These are phyloP conservation scores for Alectoria sarmentosa DNA, from an alignment of 495 filamentous ascomycete species.

Conservation along the genomic window DNA sequence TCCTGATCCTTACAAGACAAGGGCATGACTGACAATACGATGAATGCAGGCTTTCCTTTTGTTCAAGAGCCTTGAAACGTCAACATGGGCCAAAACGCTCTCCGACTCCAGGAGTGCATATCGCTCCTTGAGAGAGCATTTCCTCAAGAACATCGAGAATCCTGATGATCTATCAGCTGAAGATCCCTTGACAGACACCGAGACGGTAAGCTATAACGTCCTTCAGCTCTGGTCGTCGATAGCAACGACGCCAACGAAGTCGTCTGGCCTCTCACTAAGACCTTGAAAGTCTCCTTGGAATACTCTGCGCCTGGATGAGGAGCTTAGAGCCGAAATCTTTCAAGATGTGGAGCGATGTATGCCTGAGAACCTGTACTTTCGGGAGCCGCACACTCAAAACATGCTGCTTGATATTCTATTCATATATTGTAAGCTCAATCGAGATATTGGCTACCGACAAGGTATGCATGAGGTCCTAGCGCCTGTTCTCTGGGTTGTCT, in stretches of 20 bases:
- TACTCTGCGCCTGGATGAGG: conserved; percentile 73
- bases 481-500: conserved; percentile 82
- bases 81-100: conserved; percentile 62
- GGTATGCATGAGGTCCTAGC: conserved; percentile 97
- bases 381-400: conserved; percentile 65
- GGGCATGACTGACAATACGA: conserved; percentile 14
- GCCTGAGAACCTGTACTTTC: conserved; percentile 89
- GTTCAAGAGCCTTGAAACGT: conserved; percentile 58
- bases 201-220: conserved; percentile 52
- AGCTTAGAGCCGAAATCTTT: conserved; percentile 78
- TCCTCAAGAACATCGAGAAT: conserved; percentile 72
- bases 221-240: conserved; percentile 17
- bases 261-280: conserved; percentile 39
- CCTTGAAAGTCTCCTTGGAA: conserved; percentile 77
- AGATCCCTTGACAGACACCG: conserved; percentile 84
- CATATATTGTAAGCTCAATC: conserved; percentile 90
- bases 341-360: conserved; percentile 92
- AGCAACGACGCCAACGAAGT: conserved; percentile 18
- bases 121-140: conserved; percentile 59
- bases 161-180: conserved; percentile 66
- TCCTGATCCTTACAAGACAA: not conserved
- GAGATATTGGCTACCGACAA: conserved; percentile 82
- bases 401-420: conserved; percentile 87
- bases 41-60: conserved; percentile 65
- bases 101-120: conserved; percentile 68